These are phyloP conservation scores for Sugiyamaella marilandica DNA, from an alignment of 805 yeast species.

Conservation along the genomic window DNA sequence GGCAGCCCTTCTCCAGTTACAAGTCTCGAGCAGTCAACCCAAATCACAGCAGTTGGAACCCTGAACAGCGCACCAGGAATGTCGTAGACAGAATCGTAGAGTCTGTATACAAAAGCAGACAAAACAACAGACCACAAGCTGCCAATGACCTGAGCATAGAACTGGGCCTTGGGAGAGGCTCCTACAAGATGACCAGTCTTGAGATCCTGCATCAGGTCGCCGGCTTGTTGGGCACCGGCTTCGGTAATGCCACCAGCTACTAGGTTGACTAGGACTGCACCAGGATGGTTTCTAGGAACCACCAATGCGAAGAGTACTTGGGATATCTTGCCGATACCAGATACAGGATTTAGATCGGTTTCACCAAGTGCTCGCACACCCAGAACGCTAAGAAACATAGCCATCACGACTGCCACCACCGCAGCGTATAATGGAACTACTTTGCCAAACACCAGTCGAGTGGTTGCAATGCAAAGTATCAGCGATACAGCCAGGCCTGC, in stretches of 20 bases:
- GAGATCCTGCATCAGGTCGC: slow-evolving; percentile 94
- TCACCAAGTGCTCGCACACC: slow-evolving; percentile 96
- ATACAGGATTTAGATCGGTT: slow-evolving; percentile 93
- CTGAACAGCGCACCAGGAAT: slow-evolving; percentile 80
- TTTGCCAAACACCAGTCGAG: slow-evolving; percentile 63
- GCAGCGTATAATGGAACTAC: slow-evolving; percentile 69
- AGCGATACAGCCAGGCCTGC: slow-evolving; percentile 65
- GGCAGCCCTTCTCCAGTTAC: slow-evolving; percentile 92
- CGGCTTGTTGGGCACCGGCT: slow-evolving; percentile 99
- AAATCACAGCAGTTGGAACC: slow-evolving; percentile 90
- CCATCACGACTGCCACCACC: slow-evolving; percentile 62
- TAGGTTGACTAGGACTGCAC: slow-evolving; percentile 75
- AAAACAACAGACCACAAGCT: slow-evolving; percentile 77
- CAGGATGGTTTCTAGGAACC: slow-evolving; percentile 69
- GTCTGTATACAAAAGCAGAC: slow-evolving; percentile 74
- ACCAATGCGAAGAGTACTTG: slow-evolving; percentile 82
- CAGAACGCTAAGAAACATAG: slow-evolving; percentile 71
- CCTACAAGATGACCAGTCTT: slow-evolving; percentile 90
- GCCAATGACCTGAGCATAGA: slow-evolving; percentile 84
- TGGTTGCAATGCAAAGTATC: slow-evolving; percentile 58
- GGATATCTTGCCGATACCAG: slow-evolving; percentile 92
- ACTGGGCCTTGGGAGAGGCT: slow-evolving; percentile 90
- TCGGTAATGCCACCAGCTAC: slow-evolving; percentile 97
- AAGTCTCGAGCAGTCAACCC: slow-evolving; percentile 93
- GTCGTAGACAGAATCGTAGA: slow-evolving; percentile 75